Evolutionary conservation across 1,284 basidiomycete species (phyloP), one percentile per base, ranked within the genome.

Genomic region (Cutaneotrichosporon dermatis): DNA sequence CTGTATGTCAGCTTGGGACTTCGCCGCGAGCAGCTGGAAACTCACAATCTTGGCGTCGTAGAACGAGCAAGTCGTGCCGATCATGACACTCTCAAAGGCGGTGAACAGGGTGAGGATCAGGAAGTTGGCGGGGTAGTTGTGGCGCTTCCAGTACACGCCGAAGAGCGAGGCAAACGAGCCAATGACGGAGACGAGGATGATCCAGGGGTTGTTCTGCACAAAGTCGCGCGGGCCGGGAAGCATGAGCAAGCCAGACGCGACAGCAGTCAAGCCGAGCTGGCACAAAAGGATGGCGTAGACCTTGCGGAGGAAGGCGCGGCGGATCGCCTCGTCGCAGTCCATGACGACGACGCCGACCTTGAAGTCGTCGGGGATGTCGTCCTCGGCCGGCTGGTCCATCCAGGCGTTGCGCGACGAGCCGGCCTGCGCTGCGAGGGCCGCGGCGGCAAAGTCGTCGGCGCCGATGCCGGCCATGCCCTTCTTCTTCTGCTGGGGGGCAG

Each of bases 51-150:
- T 62, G 50, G 72, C 70, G 57, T 78, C 76, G 54, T 75, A 73
- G 63, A 72, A 76, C 49, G 69, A 72, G 35, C 67, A 68, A 15
- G 80, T 71, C 1, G 76, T 71, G 6, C 83, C 83, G 54, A 84
- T 70, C 52, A 80, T 72, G 61, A 79, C 63, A 12, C 74, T 69
- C 64, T 82, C 81, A 61, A 78, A 79, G n/a, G 79, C 44, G 12
- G 80, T 82, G 64, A 82, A 82, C 39, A 80, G 54, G 4, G 76
- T 77, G 35, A 84, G 77, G 5, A 83, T 66, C 57, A 82, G 67
- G 58, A 83, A 65, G 70, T 83, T 84, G 59, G 78, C 66, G 1
- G 78, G 78, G 57, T 74, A 74, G 35, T 72, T 67, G 60, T 79
- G 74, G 43, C 77, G 67, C 65, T 79, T 78, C 72, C 73, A 78